These are phyloP conservation scores for Neonectria sp. DNA, from an alignment of 2,329 filamentous ascomycete species.

Conservation along the genomic window DNA sequence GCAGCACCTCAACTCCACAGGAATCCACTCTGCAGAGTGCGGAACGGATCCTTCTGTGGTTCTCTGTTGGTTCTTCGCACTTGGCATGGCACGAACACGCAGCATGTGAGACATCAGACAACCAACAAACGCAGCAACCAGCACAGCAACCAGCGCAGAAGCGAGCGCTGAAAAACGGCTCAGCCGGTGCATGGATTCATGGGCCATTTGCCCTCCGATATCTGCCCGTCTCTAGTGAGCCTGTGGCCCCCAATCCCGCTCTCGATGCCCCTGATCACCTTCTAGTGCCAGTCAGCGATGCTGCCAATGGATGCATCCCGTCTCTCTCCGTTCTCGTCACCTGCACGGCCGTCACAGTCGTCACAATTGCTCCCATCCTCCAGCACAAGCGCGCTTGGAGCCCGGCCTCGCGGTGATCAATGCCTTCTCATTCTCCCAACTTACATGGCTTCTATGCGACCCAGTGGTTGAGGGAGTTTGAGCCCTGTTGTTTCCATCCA, in stretches of 20 bases:
- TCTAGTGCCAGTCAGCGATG: slow-evolving; percentile 40
- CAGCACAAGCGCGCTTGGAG: slow-evolving; percentile 21
- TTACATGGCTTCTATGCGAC: slow-evolving; percentile 23
- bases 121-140: slow-evolving; percentile 16
- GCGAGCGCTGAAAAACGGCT: slow-evolving; percentile 25
- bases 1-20: background rate
- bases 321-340: slow-evolving; percentile 37
- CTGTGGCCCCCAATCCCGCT: slow-evolving; percentile 17
- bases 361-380: slow-evolving; percentile 37
- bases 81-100: slow-evolving; percentile 14
- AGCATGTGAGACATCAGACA: slow-evolving; percentile 21
- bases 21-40: background rate
- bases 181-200: slow-evolving; percentile 3
- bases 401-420: slow-evolving; percentile 34
- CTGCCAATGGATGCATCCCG: slow-evolving; percentile 45
- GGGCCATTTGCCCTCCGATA: slow-evolving; percentile 2
- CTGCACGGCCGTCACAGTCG: slow-evolving; percentile 39
- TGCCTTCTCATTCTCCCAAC: slow-evolving; percentile 27
- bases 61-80: slow-evolving; percentile 41
- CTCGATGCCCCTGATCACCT: slow-evolving; percentile 30
- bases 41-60: slow-evolving; percentile 26
- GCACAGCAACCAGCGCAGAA: background rate
- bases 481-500: slow-evolving; percentile 19
- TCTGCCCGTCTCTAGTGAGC: slow-evolving; percentile 18
- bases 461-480: slow-evolving; percentile 18